phyloP scores from a whole-genome alignment of 768 basidiomycete genomes.

The Termitomyces titanicus region DNA sequence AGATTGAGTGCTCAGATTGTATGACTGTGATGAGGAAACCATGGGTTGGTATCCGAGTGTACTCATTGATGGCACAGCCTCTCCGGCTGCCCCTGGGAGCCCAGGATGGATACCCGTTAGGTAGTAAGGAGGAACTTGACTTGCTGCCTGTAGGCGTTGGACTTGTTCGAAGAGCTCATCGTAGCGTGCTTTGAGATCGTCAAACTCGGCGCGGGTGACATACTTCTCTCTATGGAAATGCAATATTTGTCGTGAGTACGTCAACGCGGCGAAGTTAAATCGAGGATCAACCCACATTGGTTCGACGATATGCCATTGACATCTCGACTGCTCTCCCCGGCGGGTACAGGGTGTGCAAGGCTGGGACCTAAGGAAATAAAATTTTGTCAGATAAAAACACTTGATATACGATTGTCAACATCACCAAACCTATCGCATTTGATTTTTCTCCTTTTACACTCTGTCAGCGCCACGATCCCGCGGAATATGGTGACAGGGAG shows the following conservation, averaged over 20 bases:
- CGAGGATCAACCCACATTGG: conserved; percentile 57
- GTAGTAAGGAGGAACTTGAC: conserved; percentile 25
- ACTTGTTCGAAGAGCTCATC: conserved; percentile 58
- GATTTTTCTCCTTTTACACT: conserved; percentile 86
- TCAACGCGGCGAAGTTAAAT: conserved; percentile 10
- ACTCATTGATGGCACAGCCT: conserved; percentile 28
- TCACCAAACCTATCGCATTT: conserved; percentile 73
- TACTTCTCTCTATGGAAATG: conserved; percentile 63
- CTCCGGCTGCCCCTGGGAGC: conserved; percentile 26
- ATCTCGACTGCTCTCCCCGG: conserved; percentile 76
- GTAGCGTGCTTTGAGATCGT: conserved; percentile 66
- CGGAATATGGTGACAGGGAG: conserved; percentile 16
- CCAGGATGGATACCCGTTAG: conserved; percentile 26
- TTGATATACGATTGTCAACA: conserved; percentile 7
- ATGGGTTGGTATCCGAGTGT: conserved; percentile 29
- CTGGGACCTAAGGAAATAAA: conserved; percentile 47
- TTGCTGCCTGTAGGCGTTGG: conserved; percentile 37
- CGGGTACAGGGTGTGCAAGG: conserved; percentile 81
- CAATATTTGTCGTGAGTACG: conserved; percentile 7
- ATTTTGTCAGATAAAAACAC: conserved; percentile 9
- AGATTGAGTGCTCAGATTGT: conserved; percentile 19
- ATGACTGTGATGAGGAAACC: conserved; percentile 30
- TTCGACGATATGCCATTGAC: conserved; percentile 82
- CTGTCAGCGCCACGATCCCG: conserved; percentile 32
- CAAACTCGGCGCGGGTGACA: conserved; percentile 73